Base-by-base conservation (phyloP, 163 green algal species). In the Prototheca wickerhamii region DNA sequence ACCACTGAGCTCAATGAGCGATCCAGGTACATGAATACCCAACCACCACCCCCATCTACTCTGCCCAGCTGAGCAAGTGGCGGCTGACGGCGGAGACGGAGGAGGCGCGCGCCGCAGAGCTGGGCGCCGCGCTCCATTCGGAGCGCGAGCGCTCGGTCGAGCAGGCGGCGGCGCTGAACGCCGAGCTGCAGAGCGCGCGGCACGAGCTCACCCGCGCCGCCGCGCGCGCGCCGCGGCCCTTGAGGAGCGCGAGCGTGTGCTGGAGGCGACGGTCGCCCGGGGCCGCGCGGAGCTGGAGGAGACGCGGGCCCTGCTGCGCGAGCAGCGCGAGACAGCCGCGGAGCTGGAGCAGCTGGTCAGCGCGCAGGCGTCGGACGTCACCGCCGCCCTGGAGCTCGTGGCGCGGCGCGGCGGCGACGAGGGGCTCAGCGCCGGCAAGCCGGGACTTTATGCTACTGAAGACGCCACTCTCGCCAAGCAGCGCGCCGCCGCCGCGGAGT, bases 311-410 rank as follows among this genome's bases (percentile, higher is more conserved):
- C 61, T 64, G 33, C 3, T 28, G 1, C 31, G n/a, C 0, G 26
- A 54, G 0, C 68, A 75, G 55, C 51, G 51, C 42, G 43, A 62
- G 35, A 70, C 68, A 4, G 69, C 67, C 28, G 12, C 8, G 31
- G 55, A 40, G 28, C 62, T 75, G 63, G 68, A 75, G 42, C 58
- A 25, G 4, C 66, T 57, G 21, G 44, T 75, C 4, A 7, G n/a
- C 18, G 68, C 70, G 34, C 68, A 75, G 68, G 61, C 60, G 28
- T 54, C 43, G 1, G 62, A 75, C 59, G 69, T 75, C 23, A 28
- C 29, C 4, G 50, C 68, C 15, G 68, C 62, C 3, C 59, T 75
- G 20, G 58, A 69, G 8, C 43, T 75, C 25, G 68, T 75, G n/a
- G 53, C 29, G 23, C 30, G 42, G 18, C 34, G 57, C 4, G 4